Evolutionary conservation across 2,329 filamentous ascomycete species (phyloP), one percentile per base, ranked within the genome.

Genomic region (Conoideocrella luteorostrata): DNA sequence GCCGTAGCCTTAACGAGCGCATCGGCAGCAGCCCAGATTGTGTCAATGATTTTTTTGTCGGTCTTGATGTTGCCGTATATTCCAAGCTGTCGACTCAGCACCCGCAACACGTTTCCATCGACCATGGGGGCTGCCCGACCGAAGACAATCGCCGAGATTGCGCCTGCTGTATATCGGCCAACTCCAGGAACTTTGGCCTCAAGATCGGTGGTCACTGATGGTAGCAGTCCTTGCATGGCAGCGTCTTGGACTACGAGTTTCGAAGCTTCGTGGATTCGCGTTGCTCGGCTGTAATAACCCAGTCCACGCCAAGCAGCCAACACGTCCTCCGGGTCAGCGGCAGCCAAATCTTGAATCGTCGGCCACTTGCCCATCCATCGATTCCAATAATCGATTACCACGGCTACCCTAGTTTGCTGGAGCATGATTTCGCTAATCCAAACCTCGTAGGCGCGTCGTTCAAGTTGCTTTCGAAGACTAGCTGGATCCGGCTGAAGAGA

Each of bases 391-490:
- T 74, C 75, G 17, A 81, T 74, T 1, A 82, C 79, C 6, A 72
- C 74, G 3, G 74, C 70, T 4, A 83, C 79, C 22, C 79, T 75
- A 2, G 79, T 83, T 60, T 83, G 79, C 57, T 83, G 79, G 10
- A 82, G 68, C 79, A 83, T 83, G 51, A 82, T 75, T 62, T 83
- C 79, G 54, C 74, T 78, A 55, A 83, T 80, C 76, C 78, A 82
- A 37, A 83, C 78, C 56, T 82, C 72, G 61, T 83, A 83, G 2
- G 78, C 79, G 38, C 79, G 72, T 23, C 63, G 69, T 46, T 74
- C 71, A 10, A 81, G 63, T 3, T 57, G 58, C n/a, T 46, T 37
- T 23, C 67, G 66, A 7, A 74, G 61, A n/a, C 63, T 59, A 2
- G 55, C 48, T 2, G 55, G 51, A 13, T 63, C 53, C 13, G 42